phyloP scores from a whole-genome alignment of 495 filamentous ascomycete species.

The Emericellopsis terricola region DNA sequence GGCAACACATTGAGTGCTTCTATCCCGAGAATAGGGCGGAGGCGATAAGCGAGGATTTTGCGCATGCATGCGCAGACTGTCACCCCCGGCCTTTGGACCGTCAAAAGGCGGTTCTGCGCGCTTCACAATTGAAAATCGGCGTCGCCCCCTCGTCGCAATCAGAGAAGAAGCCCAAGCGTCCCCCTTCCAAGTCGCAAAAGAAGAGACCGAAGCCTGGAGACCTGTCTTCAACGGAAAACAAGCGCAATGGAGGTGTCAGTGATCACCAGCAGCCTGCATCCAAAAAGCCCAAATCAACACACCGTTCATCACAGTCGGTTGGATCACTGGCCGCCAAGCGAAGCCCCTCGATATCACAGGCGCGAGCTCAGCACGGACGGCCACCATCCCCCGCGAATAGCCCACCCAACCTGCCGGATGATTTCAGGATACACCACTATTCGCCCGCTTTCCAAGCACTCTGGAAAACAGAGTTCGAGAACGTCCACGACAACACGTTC shows the following conservation, averaged over 20 bases:
- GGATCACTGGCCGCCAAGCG: constrained; percentile 38
- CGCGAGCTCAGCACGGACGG: constrained; percentile 21
- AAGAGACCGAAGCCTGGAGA: constrained; percentile 45
- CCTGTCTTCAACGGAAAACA: constrained; percentile 29
- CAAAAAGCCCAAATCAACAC: constrained; percentile 63
- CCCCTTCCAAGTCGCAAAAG: constrained; percentile 51
- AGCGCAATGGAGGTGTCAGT: constrained; percentile 15
- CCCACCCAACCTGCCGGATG: constrained; percentile 34
- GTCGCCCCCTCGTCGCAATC: constrained; percentile 35
- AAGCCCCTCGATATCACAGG: constrained; percentile 28
- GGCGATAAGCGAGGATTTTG: constrained; percentile 45
- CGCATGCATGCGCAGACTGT: constrained; percentile 78
- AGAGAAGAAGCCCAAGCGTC: constrained; percentile 50
- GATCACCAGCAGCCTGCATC: constrained; percentile 19
- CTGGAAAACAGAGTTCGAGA: constrained; percentile 47
- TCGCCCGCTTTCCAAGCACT: constrained; percentile 54
- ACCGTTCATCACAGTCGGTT: constrained; percentile 53
- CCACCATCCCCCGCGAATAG: constrained; percentile 36
- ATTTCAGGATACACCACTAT: constrained; percentile 41
- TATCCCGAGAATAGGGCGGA: constrained; percentile 54
- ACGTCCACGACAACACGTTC: constrained; percentile 43
- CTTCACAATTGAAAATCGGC: constrained; percentile 19
- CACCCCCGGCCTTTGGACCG: constrained; percentile 53
- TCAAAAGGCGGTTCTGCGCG: constrained; percentile 49
- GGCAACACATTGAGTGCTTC: constrained; percentile 96